Conservation (phyloP, 2,329 filamentous ascomycete genomes). For the Paraconiothyrium brasiliense region DNA sequence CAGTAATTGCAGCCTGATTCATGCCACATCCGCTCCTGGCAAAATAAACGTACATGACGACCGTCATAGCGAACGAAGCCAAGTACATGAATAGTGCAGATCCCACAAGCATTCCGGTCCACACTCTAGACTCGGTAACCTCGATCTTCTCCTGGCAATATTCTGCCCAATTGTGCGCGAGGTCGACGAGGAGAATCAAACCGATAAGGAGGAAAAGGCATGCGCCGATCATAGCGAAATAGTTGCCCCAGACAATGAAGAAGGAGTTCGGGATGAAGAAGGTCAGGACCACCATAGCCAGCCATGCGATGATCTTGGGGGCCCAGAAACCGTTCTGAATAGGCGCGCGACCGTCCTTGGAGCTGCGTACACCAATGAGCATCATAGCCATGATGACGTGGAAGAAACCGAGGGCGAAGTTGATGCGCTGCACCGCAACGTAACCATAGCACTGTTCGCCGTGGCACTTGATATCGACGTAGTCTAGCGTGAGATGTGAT, state of each 20-base stretch:
- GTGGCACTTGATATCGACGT: slow-evolving; percentile 91
- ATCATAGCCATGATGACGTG: slow-evolving; percentile 86
- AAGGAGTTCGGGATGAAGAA: slow-evolving; percentile 96
- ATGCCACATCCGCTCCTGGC: slow-evolving; percentile 82
- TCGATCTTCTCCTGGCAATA: slow-evolving; percentile 95
- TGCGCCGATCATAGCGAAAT: slow-evolving; percentile 85
- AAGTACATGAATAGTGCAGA: slow-evolving; percentile 95
- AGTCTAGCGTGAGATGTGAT: slow-evolving; percentile 89
- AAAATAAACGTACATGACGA: slow-evolving; percentile 98
- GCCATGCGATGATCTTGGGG: slow-evolving; percentile 91
- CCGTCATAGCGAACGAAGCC: slow-evolving; percentile 89
- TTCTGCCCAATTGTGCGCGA: slow-evolving; percentile 97
- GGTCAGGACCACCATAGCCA: slow-evolving; percentile 84
- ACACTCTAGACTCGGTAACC: slow-evolving; percentile 81
- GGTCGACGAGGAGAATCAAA: slow-evolving; percentile 88
- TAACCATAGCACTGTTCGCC: slow-evolving; percentile 93
- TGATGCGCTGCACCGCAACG: slow-evolving; percentile 96
- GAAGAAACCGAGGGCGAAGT: slow-evolving; percentile 95
- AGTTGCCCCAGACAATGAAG: slow-evolving; percentile 96
- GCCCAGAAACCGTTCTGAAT: slow-evolving; percentile 99
- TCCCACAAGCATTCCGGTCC: slow-evolving; percentile 88
- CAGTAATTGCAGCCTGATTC: slow-evolving; percentile 95
- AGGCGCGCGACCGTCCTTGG: slow-evolving; percentile 84
- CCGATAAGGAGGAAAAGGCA: slow-evolving; percentile 95
- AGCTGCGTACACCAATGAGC: slow-evolving; percentile 85